These are phyloP conservation scores for Dictyostelium firmibasis DNA, from an alignment of 78 protist genomes.

Conservation along the genomic window DNA sequence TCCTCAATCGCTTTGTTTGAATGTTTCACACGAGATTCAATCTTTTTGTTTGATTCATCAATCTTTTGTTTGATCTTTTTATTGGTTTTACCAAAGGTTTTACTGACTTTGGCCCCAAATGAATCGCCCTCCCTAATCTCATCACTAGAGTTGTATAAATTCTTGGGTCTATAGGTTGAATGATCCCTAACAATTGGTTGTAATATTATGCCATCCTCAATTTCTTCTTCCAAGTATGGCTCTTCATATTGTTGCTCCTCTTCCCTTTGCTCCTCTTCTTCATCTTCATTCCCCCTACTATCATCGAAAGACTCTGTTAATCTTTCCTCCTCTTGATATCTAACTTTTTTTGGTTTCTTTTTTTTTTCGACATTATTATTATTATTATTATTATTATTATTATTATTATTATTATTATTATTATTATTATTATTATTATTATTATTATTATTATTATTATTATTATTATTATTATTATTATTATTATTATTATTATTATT, in stretches of 20 bases:
- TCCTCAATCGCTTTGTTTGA: conserved; percentile 50
- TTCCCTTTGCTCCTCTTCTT: neutral
- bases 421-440: neutral
- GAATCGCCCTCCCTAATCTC: conserved; percentile 49
- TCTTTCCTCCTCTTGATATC: neutral
- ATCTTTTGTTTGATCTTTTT: conserved; percentile 8
- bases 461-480: neutral
- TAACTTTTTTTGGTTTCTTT: neutral
- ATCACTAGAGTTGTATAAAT: conserved; percentile 1
- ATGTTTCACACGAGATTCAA: conserved; percentile 25
- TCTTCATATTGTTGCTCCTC: too few relatives aligned
- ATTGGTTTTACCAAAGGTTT: conserved; percentile 7
- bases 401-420: neutral
- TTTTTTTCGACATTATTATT: neutral
- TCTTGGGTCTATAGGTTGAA: neutral
- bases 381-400: conserved; percentile 11
- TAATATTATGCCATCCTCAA: neutral
- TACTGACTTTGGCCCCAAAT: conserved; percentile 4
- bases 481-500: conserved; percentile 6
- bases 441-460: neutral
- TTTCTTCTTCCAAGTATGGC: too few relatives aligned
- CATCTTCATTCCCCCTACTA: neutral
- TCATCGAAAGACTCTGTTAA: neutral
- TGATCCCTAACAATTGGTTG: conserved; percentile 64
- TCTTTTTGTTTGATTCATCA: conserved; percentile 1